Evolutionary conservation across 106 monocot genomes (phyloP).

Genomic region (Hemerocallis citrina): DNA sequence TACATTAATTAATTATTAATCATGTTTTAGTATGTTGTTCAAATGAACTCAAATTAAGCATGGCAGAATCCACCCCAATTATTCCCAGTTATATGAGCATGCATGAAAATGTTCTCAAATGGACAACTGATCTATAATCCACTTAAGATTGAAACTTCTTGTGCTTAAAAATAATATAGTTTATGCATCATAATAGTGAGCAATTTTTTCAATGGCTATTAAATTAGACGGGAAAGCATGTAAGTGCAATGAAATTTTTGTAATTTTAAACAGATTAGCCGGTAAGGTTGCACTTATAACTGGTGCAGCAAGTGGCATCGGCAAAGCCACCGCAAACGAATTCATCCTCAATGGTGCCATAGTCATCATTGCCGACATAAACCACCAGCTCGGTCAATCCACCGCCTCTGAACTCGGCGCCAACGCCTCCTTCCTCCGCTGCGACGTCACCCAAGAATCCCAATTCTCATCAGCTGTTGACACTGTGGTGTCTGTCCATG

Average conservation of each 20-base stretch:
- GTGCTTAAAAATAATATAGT: no score
- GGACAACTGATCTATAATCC: no score
- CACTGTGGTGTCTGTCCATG: constrained; percentile 25
- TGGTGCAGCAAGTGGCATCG: constrained; percentile 55
- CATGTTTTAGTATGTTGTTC: no score
- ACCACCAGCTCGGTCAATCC: constrained; percentile 18
- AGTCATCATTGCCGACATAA: constrained; percentile 37
- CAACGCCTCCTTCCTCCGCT: constrained; percentile 21
- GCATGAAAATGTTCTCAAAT: no score
- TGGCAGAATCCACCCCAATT: no score
- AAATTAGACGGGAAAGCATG: background rate
- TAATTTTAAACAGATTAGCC: constrained; percentile 14
- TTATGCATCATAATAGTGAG: no score
- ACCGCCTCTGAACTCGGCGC: constrained; percentile 32
- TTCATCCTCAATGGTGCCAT: constrained; percentile 44
- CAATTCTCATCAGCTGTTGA: constrained; percentile 30
- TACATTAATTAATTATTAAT: no score
- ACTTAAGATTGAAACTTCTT: no score
- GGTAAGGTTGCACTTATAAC: constrained; percentile 48
- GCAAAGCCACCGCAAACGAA: constrained; percentile 33
- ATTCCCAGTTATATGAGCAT: no score
- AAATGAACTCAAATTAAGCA: no score
- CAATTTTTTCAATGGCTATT: background rate
- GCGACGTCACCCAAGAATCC: constrained; percentile 41
- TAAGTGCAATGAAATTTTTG: background rate